These are phyloP conservation scores for Zymoseptoria tritici DNA, from an alignment of 2,329 filamentous ascomycete species.

Conservation along the genomic window DNA sequence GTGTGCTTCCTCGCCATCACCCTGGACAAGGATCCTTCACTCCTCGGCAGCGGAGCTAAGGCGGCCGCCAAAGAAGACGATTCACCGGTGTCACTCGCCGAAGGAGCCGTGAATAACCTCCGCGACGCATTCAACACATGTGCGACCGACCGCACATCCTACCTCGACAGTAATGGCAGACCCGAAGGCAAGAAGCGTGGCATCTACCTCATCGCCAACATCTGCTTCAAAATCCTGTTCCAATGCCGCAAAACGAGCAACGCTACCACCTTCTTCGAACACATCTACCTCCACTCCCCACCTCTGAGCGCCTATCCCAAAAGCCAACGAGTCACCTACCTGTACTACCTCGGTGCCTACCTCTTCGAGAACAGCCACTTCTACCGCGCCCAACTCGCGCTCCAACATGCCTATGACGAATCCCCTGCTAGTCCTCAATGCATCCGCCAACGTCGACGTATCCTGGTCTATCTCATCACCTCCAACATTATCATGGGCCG, in stretches of 20 bases:
- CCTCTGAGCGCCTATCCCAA: constrained; percentile 76
- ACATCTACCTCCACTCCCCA: constrained; percentile 76
- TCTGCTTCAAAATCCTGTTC: constrained; percentile 81
- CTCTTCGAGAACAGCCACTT: constrained; percentile 81
- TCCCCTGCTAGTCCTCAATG: constrained; percentile 47
- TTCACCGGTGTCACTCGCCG: constrained; percentile 69
- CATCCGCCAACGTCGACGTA: constrained; percentile 63
- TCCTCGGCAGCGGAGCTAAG: constrained; percentile 55
- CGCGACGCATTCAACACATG: constrained; percentile 89
- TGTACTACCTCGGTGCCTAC: constrained; percentile 90
- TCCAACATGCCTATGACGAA: constrained; percentile 74
- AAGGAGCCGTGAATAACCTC: constrained; percentile 80
- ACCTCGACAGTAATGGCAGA: constrained; percentile 46
- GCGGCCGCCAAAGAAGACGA: constrained; percentile 39
- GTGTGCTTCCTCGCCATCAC: constrained; percentile 77
- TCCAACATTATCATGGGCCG: constrained; percentile 78
- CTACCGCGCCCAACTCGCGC: constrained; percentile 63
- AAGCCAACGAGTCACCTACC: constrained; percentile 79
- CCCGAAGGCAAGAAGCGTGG: constrained; percentile 80
- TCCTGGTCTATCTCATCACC: constrained; percentile 76
- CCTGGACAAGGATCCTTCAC: constrained; percentile 70
- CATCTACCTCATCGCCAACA: constrained; percentile 86
- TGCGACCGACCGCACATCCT: constrained; percentile 66
- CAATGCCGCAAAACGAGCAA: constrained; percentile 78
- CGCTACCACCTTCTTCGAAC: constrained; percentile 81